phyloP scores from a whole-genome alignment of 1,284 basidiomycete genomes.

The Singerocomus inundabilis region DNA sequence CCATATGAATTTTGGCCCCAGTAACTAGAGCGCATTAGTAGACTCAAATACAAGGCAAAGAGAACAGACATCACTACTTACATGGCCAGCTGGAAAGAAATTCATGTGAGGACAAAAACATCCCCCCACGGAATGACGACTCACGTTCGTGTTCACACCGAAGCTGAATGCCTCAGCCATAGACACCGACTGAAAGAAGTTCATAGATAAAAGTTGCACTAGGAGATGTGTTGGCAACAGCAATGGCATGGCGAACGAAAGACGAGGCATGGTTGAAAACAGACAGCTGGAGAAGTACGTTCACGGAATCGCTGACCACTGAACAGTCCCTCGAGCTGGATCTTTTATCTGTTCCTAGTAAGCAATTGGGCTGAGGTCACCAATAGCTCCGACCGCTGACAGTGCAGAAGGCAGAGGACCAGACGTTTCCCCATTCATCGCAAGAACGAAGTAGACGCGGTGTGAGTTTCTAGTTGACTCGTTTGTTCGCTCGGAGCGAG shows the following conservation, averaged over 20 bases:
- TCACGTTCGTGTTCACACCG: conserved; percentile 28
- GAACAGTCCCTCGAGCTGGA: background rate
- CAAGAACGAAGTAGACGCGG: too few species aligned
- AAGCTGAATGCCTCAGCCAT: conserved; percentile 20
- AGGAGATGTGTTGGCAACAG: background rate
- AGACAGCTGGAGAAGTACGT: background rate
- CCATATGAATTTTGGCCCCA: conserved; percentile 37
- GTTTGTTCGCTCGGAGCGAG: background rate
- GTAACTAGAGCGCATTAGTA: conserved; percentile 19
- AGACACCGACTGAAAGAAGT: conserved; percentile 3
- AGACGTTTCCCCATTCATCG: conserved; percentile 14
- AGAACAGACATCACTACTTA: conserved; percentile 1
- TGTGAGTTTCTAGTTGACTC: conserved; percentile 1
- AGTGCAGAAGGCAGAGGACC: conserved; percentile 1
- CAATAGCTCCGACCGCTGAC: background rate
- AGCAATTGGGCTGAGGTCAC: background rate
- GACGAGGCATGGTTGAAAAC: background rate
- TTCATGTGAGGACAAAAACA: background rate
- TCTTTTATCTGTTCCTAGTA: conserved; percentile 16
- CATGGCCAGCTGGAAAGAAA: conserved; percentile 23
- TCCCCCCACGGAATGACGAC: conserved; percentile 2
- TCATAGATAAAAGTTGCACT: background rate
- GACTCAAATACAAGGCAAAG: background rate
- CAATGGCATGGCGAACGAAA: background rate
- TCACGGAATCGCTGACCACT: background rate